phyloP scores from a whole-genome alignment of 768 basidiomycete genomes.

The Candolleomyces eurysporus region DNA sequence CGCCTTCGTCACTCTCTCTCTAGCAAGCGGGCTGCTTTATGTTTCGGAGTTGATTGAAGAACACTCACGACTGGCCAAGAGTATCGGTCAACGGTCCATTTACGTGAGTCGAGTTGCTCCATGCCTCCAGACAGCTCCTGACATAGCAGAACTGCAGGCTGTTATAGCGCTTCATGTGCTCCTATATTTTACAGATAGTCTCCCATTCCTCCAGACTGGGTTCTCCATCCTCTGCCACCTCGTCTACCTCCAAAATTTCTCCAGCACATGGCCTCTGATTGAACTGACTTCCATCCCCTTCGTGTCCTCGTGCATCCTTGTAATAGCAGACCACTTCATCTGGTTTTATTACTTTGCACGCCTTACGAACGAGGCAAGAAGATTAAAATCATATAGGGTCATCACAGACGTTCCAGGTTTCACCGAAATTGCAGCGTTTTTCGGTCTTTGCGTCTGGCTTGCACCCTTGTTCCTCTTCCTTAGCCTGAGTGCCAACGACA shows the following conservation, averaged over 20 bases:
- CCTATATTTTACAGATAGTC: constrained; percentile 75
- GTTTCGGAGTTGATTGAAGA: constrained; percentile 96
- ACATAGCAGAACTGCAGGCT: constrained; percentile 41
- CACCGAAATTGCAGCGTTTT: constrained; percentile 79
- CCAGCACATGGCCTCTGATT: constrained; percentile 86
- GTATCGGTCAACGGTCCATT: constrained; percentile 78
- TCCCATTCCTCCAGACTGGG: constrained; percentile 69
- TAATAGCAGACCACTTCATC: constrained; percentile 87
- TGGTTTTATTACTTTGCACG: constrained; percentile 96
- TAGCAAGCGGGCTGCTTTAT: constrained; percentile 93
- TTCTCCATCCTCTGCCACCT: constrained; percentile 86
- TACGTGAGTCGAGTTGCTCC: constrained; percentile 59
- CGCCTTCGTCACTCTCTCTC: constrained; percentile 85
- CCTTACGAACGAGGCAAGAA: constrained; percentile 61
- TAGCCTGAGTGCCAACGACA: constrained; percentile 95
- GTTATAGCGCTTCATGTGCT: constrained; percentile 77
- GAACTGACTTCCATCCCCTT: constrained; percentile 85
- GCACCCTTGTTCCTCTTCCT: constrained; percentile 93
- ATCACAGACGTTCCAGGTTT: constrained; percentile 46
- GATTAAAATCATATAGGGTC: constrained; percentile 47
- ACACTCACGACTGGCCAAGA: constrained; percentile 79
- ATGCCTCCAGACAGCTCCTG: not conserved
- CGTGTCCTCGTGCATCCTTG: constrained; percentile 80
- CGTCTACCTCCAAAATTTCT: constrained; percentile 93
- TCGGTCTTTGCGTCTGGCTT: constrained; percentile 83